Conservation (phyloP, 2,329 filamentous ascomycete genomes). For the Thermothelomyces thermophilus region DNA sequence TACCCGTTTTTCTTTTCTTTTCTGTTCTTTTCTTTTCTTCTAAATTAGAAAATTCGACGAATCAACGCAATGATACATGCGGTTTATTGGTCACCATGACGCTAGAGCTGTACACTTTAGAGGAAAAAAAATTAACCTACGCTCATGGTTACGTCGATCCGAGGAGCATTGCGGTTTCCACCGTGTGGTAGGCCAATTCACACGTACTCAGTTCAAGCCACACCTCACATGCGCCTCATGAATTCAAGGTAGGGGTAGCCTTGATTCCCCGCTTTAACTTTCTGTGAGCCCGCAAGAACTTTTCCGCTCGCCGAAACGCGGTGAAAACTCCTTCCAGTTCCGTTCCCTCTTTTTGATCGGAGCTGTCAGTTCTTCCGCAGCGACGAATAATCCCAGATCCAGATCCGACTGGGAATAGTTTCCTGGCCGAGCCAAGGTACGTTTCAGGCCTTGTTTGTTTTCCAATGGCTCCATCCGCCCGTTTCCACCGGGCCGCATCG, state of each 20-base stretch:
- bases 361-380: conserved; percentile 28
- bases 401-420: conserved; percentile 25
- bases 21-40: no score
- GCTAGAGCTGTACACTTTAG: no score
- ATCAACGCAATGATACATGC: no score
- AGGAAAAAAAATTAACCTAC: no score
- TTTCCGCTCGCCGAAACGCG: conserved; percentile 14
- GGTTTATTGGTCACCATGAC: no score
- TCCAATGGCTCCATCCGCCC: conserved; percentile 1
- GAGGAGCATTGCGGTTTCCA: no score
- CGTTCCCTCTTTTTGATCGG: conserved; percentile 22
- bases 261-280: background rate
- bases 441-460: conserved; percentile 12
- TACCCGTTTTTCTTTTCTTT: no score
- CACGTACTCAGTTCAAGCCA: no score
- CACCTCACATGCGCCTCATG: no score
- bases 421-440: conserved; percentile 22
- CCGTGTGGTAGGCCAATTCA: no score
- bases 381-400: conserved; percentile 20
- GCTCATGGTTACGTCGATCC: no score
- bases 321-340: conserved; percentile 25
- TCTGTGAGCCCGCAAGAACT: conserved; percentile 10
- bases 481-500: background rate
- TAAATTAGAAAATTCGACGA: no score
- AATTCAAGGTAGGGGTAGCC: background rate